Evolutionary conservation across 257 asterid species (phyloP).

Genomic region (Buddleja alternifolia): DNA sequence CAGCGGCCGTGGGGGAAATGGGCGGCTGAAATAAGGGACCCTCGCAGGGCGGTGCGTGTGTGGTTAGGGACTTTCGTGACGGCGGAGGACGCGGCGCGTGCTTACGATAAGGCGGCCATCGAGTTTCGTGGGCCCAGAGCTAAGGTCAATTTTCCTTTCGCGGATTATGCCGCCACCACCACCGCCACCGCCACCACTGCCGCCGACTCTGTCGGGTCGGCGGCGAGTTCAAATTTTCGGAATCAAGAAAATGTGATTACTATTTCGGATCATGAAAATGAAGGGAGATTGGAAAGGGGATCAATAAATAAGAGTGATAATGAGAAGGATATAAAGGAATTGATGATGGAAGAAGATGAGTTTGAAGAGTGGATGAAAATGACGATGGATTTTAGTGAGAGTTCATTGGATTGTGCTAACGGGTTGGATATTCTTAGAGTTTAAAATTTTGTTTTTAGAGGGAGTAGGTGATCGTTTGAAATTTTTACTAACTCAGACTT

Average conservation of each 20-base stretch:
- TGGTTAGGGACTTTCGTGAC: slow-evolving; percentile 70
- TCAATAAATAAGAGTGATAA: slow-evolving; percentile 13
- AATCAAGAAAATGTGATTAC: background rate
- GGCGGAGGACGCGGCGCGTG: slow-evolving; percentile 63
- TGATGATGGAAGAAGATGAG: slow-evolving; percentile 41
- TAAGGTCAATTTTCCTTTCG: slow-evolving; percentile 53
- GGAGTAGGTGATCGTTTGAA: too few species aligned
- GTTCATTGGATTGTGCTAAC: slow-evolving; percentile 14
- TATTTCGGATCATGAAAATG: background rate
- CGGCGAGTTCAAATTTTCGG: background rate
- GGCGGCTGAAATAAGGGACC: slow-evolving; percentile 47
- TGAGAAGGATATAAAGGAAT: slow-evolving; percentile 38
- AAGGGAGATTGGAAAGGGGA: slow-evolving; percentile 20
- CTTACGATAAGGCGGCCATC: slow-evolving; percentile 61
- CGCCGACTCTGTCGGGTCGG: too few species aligned
- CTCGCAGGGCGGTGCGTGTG: slow-evolving; percentile 60
- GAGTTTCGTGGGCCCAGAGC: slow-evolving; percentile 70
- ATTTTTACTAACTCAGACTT: too few species aligned
- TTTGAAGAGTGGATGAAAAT: slow-evolving; percentile 14
- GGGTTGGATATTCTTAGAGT: background rate
- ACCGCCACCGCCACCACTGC: background rate
- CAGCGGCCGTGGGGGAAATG: slow-evolving; percentile 24
- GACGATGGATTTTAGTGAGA: slow-evolving; percentile 4
- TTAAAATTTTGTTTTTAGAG: too few species aligned
- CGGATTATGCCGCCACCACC: slow-evolving; percentile 39